Evolutionary conservation across 257 asterid species (phyloP), one percentile per base, ranked within the genome.

Genomic region (Przewalskia tangutica): DNA sequence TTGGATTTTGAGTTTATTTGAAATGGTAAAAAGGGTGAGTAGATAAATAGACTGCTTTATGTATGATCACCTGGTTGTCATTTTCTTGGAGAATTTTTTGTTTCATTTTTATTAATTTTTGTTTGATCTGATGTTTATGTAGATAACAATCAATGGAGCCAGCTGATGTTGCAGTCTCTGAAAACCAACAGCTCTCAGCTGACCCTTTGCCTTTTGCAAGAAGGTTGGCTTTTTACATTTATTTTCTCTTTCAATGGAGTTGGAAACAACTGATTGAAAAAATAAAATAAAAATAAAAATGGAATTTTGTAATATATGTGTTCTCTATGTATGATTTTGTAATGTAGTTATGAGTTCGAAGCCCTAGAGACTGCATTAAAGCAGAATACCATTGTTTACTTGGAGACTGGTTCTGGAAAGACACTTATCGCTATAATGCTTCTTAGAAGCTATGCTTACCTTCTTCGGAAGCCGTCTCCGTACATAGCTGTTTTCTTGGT

Each of bases 371-470:
- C 9, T 59, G 95, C 97, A 23, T 56, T 93, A 27, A 83, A 88
- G 82, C 90, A 87, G 80, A 93, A 95, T 83, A 95, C 98, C 0
- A 84, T 93, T 81, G 97, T 89, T 76, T 93, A 75, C 91, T 84
- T 95, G 5, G 98, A 95, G 82, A 95, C 97, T 2, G 98, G 98
- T 58, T 88, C 95, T 0, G 98, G 98, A 8, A 95, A 95, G 87
- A 93, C 94, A 20, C 87, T 95, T 5, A 92, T 95, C 9, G 96
- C 97, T 0, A 85, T 92, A 68, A 95, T 93, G 98, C 98, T 95
- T 80, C 86, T 95, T 5, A 92, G 95, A 8, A 89, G 92, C 83
- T 90, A 90, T 42, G 94, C 93, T 3, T 83, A 85, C 76, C 78
- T 84, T 23, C 83, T 93, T 59, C 84, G 92, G 17, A 95, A 92